Conservation (phyloP, 768 basidiomycete species). For the Myochromella boudieri region DNA sequence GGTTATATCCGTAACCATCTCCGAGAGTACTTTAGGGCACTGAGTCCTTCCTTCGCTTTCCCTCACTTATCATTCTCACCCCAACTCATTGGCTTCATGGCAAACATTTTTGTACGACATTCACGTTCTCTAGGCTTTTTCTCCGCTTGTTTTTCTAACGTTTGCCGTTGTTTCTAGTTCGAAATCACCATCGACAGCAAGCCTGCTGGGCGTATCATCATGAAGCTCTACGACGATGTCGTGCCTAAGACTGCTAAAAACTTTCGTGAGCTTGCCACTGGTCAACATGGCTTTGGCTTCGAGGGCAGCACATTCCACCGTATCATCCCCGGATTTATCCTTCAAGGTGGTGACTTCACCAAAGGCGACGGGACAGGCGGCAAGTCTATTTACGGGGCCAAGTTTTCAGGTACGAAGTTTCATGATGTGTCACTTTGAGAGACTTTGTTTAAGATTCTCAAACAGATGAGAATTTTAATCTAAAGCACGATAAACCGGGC, state of each 20-base stretch:
- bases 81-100: slow-evolving; percentile 8
- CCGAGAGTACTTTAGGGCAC: slow-evolving; percentile 3
- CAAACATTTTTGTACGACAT: slow-evolving; percentile 18
- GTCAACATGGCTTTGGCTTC: slow-evolving; percentile 71
- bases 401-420: slow-evolving; percentile 61
- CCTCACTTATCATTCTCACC: neutral
- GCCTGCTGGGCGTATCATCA: slow-evolving; percentile 68
- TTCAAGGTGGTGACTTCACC: slow-evolving; percentile 88
- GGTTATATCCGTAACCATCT: slow-evolving; percentile 11
- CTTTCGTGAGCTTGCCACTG: slow-evolving; percentile 77
- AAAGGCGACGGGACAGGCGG: slow-evolving; percentile 72
- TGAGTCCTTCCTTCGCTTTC: neutral
- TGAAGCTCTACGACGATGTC: slow-evolving; percentile 79
- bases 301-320: slow-evolving; percentile 67
- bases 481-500: slow-evolving; percentile 66
- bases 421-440: slow-evolving; percentile 22
- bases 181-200: slow-evolving; percentile 59
- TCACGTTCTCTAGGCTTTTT: neutral
- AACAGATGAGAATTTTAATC: slow-evolving; percentile 79
- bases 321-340: slow-evolving; percentile 75
- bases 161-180: slow-evolving; percentile 41
- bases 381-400: slow-evolving; percentile 80
- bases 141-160: neutral
- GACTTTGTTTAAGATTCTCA: neutral
- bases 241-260: slow-evolving; percentile 81